Evolutionary conservation across 73 alveolate genomes (phyloP).

Genomic region (Paramecium biaurelia): DNA sequence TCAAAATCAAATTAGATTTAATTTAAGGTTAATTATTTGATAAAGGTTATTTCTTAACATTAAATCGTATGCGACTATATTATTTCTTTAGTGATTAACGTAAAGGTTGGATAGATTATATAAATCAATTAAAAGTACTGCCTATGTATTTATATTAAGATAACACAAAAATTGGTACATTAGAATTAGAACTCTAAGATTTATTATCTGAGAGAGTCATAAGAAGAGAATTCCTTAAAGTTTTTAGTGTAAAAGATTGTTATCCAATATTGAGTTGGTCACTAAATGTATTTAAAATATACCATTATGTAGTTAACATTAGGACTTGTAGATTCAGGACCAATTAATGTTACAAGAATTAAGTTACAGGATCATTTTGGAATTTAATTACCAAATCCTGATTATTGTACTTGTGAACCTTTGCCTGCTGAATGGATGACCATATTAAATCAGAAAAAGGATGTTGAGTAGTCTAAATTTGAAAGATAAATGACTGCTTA

Average conservation of each 20-base stretch:
- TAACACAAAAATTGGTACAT: background rate
- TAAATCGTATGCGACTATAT: constrained; percentile 73
- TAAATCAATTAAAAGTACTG: constrained; percentile 31
- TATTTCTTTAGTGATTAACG: constrained; percentile 69
- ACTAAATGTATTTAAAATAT: constrained; percentile 21
- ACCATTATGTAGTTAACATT: constrained; percentile 34
- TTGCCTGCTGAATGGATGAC: constrained; percentile 68
- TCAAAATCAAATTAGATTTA: constrained; percentile 45
- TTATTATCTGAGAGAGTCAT: constrained; percentile 54
- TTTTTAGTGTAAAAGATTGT: constrained; percentile 37
- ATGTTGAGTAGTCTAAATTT: background rate
- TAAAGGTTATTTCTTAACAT: constrained; percentile 44
- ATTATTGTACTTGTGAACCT: constrained; percentile 68
- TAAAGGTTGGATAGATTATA: constrained; percentile 38
- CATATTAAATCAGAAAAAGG: constrained; percentile 52
- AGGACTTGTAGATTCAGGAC: constrained; percentile 57
- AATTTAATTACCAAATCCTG: constrained; percentile 48
- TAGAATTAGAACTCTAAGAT: constrained; percentile 52
- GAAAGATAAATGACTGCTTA: constrained; percentile 12
- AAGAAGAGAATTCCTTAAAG: constrained; percentile 52
- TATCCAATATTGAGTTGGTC: constrained; percentile 57
- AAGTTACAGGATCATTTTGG: constrained; percentile 59
- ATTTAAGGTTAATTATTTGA: constrained; percentile 1
- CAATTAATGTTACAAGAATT: constrained; percentile 59
- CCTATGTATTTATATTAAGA: constrained; percentile 57